Evolutionary conservation across 1,284 basidiomycete genomes (phyloP).

Genomic region (Fistulinella cinereoalba): DNA sequence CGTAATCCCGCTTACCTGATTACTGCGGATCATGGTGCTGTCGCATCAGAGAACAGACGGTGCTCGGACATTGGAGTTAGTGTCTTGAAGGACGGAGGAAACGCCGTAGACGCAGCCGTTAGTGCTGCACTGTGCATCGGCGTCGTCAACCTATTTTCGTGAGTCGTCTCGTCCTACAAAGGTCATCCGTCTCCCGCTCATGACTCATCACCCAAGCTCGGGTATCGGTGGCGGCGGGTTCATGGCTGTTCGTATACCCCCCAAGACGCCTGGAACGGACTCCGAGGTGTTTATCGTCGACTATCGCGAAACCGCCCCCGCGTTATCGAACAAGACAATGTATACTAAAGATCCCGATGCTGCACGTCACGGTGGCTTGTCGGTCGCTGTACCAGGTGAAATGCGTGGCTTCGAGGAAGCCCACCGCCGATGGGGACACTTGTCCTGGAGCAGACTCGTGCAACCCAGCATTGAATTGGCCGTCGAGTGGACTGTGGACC

Average conservation of each 20-base stretch:
- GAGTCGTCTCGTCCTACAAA: conserved; percentile 31
- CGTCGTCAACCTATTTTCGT: conserved; percentile 88
- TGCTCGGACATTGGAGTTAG: conserved; percentile 84
- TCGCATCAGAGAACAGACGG: conserved; percentile 80
- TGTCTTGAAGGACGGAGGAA: conserved; percentile 79
- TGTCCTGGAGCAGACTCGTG: conserved; percentile 78
- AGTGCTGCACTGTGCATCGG: conserved; percentile 81
- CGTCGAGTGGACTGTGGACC: conserved; percentile 71
- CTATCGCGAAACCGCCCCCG: conserved; percentile 87
- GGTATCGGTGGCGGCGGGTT: conserved; percentile 93
- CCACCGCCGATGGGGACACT: conserved; percentile 72
- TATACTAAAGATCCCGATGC: conserved; percentile 52
- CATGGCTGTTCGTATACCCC: conserved; percentile 83
- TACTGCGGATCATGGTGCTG: conserved; percentile 73
- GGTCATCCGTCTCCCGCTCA: neutral
- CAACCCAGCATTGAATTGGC: conserved; percentile 75
- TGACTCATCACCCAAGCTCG: conserved; percentile 43
- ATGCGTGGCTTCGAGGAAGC: conserved; percentile 79
- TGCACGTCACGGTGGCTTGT: conserved; percentile 72
- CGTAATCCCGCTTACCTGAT: conserved; percentile 75
- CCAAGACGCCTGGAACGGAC: conserved; percentile 36
- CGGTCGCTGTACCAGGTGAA: conserved; percentile 86
- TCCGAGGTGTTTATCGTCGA: conserved; percentile 78
- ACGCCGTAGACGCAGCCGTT: conserved; percentile 87
- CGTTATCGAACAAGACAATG: conserved; percentile 72